Base-by-base conservation (phyloP, 495 filamentous ascomycete species). In the Lophiostoma macrostomum region DNA sequence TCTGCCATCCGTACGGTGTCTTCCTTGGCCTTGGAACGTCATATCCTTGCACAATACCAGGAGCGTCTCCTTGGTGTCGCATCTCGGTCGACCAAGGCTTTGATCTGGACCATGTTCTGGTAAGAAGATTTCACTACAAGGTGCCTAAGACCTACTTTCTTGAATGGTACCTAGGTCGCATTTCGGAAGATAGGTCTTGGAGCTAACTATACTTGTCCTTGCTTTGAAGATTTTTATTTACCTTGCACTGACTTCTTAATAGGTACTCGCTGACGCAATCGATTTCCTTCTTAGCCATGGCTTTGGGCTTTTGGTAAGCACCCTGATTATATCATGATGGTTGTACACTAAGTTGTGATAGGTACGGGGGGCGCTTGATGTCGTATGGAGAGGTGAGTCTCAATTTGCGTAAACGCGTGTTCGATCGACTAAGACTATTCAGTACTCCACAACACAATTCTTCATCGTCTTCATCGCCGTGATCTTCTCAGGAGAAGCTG, bases 291-390 rank as follows among this genome's bases (percentile, higher is more conserved):
- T 75, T 89, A 31, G 88, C 82, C 56, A 80, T 88, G 42, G 90
- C 87, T 7, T 81, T 96, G 13, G 90, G 85, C 3, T 96, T 95
- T 71, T 95, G 89, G 89, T 95, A 91, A 60, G 91, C 90, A 42
- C 88, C 88, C 29, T 84, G 77, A 2, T 74, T 91, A 30, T 6
- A 38, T 32, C 8, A 32, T 32, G 29, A 12, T 30, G 6, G 25
- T 24, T 16, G 8, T 4, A n/a, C 16, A 28, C 28, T 30, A 28
- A 50, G 10, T 3, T 10, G 13, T 8, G 30, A 7, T 20, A 51
- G 48, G 48, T 51, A 56, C 25, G 53, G 53, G 19, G 53, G 53
- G 12, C 53, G 44, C 2, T 29, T 56, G 3, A 84, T 95, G 29
- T 81, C 76, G 13, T 75, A 76, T 22, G 43, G 43, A 13, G 43